Base-by-base conservation (phyloP, 345 rosid species). In the Arabidopsis suecica region DNA sequence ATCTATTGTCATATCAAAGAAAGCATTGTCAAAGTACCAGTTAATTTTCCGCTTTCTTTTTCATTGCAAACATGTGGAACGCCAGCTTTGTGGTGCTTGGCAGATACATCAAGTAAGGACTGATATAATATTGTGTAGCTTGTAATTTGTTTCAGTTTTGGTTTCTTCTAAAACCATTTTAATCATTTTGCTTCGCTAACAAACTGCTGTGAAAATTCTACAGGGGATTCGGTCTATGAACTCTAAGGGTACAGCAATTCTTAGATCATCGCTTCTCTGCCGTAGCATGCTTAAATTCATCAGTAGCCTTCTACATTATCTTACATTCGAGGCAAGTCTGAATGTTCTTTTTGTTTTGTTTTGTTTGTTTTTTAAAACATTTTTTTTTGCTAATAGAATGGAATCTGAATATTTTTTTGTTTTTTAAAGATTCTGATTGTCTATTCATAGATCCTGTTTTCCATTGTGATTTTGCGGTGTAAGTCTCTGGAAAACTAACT, bases 241-340 rank as follows among this genome's bases (percentile, higher is more conserved):
- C 69, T 71, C 86, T 34, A 83, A 80, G 25, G 96, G 96, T 79
- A 86, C 99, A n/a, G 92, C 89, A 57, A 81, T 95, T 68, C 80
- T 82, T 70, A 86, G 99, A 85, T 95, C 97, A 78, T 89, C 97
- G 55, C 86, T 95, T 74, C 93, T 95, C 61, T 95, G 98, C 69
- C 97, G 98, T 56, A 92, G 99, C 81, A 92, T 95, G 98, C 94
- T 95, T 75, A 95, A 86, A 80, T 91, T 95, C 74, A 89, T 92
- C 13, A 90, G 85, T 74, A 92, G 98, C 84, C 96, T 95, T 79
- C 86, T 95, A 64, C 99, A 95, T 84, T 95, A 90, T 78, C 87
- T 95, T 61, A 95, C 99, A 41, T 95, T 92, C 60, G 99, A 95
- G 97, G 99, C 79, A 90, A 72, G 95, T 84, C 42, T 65, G 34